phyloP scores from a whole-genome alignment of 2,329 filamentous ascomycete genomes.

The Chrysoporthe austroafricana region DNA sequence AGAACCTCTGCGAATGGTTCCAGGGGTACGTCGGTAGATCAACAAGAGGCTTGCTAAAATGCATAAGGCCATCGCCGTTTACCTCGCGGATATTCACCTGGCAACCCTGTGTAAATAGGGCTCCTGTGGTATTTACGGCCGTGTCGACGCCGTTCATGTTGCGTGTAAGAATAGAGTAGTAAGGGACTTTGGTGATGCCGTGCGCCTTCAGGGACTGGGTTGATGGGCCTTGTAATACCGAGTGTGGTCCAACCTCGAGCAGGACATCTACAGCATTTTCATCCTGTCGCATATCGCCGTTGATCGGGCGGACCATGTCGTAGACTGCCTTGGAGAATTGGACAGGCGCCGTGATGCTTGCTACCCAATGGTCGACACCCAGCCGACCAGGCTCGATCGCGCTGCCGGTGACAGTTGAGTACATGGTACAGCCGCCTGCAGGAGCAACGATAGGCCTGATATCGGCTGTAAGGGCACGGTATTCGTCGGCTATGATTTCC shows the following conservation, averaged over 20 bases:
- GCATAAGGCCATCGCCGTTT: slow-evolving; percentile 33
- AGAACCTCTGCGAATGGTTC: slow-evolving; percentile 44
- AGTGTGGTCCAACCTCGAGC: slow-evolving; percentile 37
- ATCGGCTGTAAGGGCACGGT: slow-evolving; percentile 36
- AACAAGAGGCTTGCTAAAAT: slow-evolving; percentile 29
- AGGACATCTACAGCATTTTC: slow-evolving; percentile 37
- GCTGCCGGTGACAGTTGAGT: slow-evolving; percentile 13
- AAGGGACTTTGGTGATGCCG: slow-evolving; percentile 33
- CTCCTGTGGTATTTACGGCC: slow-evolving; percentile 2
- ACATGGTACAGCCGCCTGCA: slow-evolving; percentile 8
- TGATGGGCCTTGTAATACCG: slow-evolving; percentile 36
- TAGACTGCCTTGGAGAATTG: slow-evolving; percentile 19
- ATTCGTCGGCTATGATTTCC: slow-evolving; percentile 32
- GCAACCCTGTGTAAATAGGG: slow-evolving; percentile 11
- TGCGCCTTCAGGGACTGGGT: slow-evolving; percentile 35
- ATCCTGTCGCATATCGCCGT: slow-evolving; percentile 6
- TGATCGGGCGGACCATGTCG: slow-evolving; percentile 17
- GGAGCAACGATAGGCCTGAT: slow-evolving; percentile 28
- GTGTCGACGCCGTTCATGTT: slow-evolving; percentile 27
- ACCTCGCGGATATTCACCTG: slow-evolving; percentile 32
- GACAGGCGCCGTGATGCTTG: slow-evolving; percentile 17
- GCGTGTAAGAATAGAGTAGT: slow-evolving; percentile 52
- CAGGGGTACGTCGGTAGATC: slow-evolving; percentile 51
- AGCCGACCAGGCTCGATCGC: slow-evolving; percentile 10
- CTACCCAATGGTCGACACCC: slow-evolving; percentile 30